Evolutionary conservation across 371 early-diverging fungal species (phyloP), one percentile per base, ranked within the genome.

Genomic region (Rhizopus stolonifer): DNA sequence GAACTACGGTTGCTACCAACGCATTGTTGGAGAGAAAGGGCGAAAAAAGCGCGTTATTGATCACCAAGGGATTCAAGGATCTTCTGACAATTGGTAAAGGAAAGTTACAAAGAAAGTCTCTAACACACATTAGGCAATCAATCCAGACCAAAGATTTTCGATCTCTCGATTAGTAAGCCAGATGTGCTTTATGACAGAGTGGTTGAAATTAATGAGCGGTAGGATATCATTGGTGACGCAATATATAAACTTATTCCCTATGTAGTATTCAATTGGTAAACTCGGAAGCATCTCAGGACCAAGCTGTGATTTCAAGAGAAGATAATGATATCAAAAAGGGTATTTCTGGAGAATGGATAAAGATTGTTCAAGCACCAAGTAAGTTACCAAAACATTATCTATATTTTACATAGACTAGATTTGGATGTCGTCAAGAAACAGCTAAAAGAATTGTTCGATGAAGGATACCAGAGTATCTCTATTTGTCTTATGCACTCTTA

Each of bases 1-100:
- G 95, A 25, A 96, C 96, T 0, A 98, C 97, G 0, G 97, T 98
- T 1, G 98, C 98, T 0, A 98, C 98, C 10, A 98, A 98, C 57
- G 96, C 96, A 7, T 69, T 94, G 6, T 66, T 94, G 50, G 94
- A 94, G 67, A 74, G 92, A 45, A 91, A 93, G 55, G 98, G 98
- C 2, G 94, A 94, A 69, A 80, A 76, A 18, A 84, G 87, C 65
- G 94, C 90, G 8, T 72, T 96, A 44, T 56, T 98, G 17, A 93
- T 91, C 44, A 95, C 96, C 0, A 89, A 86, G 54, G 98, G 98
- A 2, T 96, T 95, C 72, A 83, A 84, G 57, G 87, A 87, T 60
- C 62, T 87, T 9, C 59, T 87, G 34, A 60, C 67, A 19, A 87
- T 87, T 46, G 87, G 87, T 80, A 81, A 29, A 29, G 10, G 31